Evolutionary conservation across 805 yeast species (phyloP), one percentile per base, ranked within the genome.

Genomic region (Pichia membranifaciens): DNA sequence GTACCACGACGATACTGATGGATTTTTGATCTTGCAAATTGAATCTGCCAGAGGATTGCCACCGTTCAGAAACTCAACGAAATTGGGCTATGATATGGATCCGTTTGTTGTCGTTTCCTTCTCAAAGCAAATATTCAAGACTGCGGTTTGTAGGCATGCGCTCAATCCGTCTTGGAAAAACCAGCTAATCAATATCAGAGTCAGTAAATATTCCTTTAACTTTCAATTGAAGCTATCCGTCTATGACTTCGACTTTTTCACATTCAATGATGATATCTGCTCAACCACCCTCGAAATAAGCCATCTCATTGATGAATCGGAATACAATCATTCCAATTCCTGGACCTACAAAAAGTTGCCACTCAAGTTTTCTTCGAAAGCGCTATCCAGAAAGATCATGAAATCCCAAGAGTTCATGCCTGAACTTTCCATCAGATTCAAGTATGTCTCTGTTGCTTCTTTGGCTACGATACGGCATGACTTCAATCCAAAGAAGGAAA

Each of bases 101-200:
- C 98, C 98, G 2, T 93, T 91, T 67, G 91, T 91, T 3, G 88
- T 91, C 17, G 82, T 88, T 1, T 82, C 96, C 0, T 88, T 91
- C 63, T 96, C 96, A 9, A 82, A 85, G 57, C 84, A 84, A 54
- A 88, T 91, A 0, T 91, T 79, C 63, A 77, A 95, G 54, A 89
- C 97, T 0, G 81, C 89, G 10, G 84, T 89, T 81, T 76, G 82
- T 54, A 76, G 86, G 20, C 97, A 91, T 62, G 83, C 87, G 1
- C 64, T 87, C 44, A 82, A 82, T 46, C 99, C 99, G 0, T 73
- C 81, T 0, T 91, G 81, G 66, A 53, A 43, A 15, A 81, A 88
- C 56, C 95, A 90, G 62, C 70, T 83, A 53, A 65, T 90, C 18
- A 82, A 91, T 1, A 84, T 91, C 60, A 95, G 89, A 52, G 76